Base-by-base conservation (phyloP, 73 alveolate genomes). In the Strombidium stylifer region DNA sequence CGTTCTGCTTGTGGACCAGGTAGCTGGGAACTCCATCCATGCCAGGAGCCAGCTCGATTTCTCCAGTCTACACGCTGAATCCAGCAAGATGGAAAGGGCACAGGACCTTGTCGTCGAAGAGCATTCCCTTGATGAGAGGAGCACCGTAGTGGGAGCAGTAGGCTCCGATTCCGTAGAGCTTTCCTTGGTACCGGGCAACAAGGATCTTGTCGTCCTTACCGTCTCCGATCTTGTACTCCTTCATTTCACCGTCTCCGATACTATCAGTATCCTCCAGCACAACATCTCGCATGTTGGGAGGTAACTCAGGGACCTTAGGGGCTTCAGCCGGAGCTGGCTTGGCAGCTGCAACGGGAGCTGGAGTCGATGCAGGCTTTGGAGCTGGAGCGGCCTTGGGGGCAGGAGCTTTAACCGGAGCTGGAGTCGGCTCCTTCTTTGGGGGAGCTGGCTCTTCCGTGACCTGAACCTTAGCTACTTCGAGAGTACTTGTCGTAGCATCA, bases 41-140 rank as follows among this genome's bases (percentile, higher is more conserved):
- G 24, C 89, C 92, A 2, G 99, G 97, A 20, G 96, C 98, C 6
- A 77, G 84, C 21, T 86, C 94, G 19, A 77, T 75, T 32, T 37
- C 84, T 27, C 99, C 99, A 54, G 81, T 80, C 30, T 46, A 64
- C 31, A 91, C 82, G 50, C 84, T 68, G 67, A 94, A 94, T 25
- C 84, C 89, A 8, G 99, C 99, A 39, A 73, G 56, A 59, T 94
- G 99, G 86, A 91, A 89, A 25, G 97, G 97, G 71, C 97, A 90
- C 56, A 82, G 40, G 20, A 93, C 93, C 52, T 85, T 78, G 64
- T 85, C 92, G 34, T 82, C 90, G 42, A 71, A 62, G 41, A 87
- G 66, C 14, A 53, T 55, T 2, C 96, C 96, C 0, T 81, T 73
- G 0, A 71, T 39, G 11, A 91, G 72, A 4, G 96, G 93, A 21